Evolutionary conservation across 1,284 basidiomycete genomes (phyloP), one percentile per base, ranked within the genome.

Genomic region (Ceratobasidium sp.): DNA sequence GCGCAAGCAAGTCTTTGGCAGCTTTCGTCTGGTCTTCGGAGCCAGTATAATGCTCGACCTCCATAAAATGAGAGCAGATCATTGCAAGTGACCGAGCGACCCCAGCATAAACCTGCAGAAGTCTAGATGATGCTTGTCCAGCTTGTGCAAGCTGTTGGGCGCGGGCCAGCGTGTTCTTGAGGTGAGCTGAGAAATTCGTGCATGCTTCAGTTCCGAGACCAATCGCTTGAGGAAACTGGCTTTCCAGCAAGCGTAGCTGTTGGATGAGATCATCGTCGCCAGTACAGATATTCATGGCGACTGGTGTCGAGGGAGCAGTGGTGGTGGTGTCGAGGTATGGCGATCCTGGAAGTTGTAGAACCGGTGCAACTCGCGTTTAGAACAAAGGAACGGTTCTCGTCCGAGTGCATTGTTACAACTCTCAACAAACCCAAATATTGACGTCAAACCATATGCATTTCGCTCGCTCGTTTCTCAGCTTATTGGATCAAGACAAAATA

Each of bases 341-440:
- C 5, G 29, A 44, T 14, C 17, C 5, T 36, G 57, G 51, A 56
- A 71, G 67, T 50, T 27, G 53, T 8, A 15, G 1, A 36, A 14
- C n/a, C 36, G n/a, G n/a, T n/a, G n/a, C 11, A 11, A 5, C 22
- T 11, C 4, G 15, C 44, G 4, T n/a, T n/a, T 27, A 27, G 69
- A 53, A 72, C 69, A 72, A 72, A 72, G 57, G 57, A 50, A 44
- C n/a, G n/a, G n/a, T n/a, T n/a, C n/a, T n/a, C n/a, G n/a, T n/a
- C n/a, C n/a, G n/a, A n/a, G n/a, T n/a, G n/a, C n/a, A n/a, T n/a
- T n/a, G n/a, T n/a, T n/a, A n/a, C n/a, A n/a, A n/a, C n/a, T n/a
- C n/a, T n/a, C n/a, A n/a, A n/a, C n/a, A n/a, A n/a, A n/a, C n/a
- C n/a, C n/a, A n/a, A n/a, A n/a, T n/a, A n/a, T n/a, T n/a, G n/a